Evolutionary conservation across 768 basidiomycete genomes (phyloP), one percentile per base, ranked within the genome.

Genomic region (Lyophyllum shimeji): DNA sequence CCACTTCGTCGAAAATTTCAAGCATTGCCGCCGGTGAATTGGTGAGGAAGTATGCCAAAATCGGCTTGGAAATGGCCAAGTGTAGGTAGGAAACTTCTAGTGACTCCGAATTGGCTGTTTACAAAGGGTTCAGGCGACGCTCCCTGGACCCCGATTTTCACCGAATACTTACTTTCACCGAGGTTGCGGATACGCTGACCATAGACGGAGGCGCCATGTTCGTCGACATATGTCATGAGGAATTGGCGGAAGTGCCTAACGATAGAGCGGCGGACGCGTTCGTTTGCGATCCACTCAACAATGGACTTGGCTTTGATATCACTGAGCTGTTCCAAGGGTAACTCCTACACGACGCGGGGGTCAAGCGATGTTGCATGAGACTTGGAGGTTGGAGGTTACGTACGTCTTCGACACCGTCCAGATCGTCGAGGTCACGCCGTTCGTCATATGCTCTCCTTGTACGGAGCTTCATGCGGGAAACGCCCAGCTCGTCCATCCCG

Each of bases 221-320:
- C 95, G 65, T 99, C 97, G 42, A 93, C 89, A 65, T 95, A 95
- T 11, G 93, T 96, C 84, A 95, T 91, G 53, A 99, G 76, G 74
- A 99, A 99, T 63, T 93, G 86, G 45, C 91, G 84, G 80, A 99
- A 98, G 71, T 98, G 93, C 60, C 88, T 85, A 63, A 90, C 82
- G 60, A 99, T 94, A 0, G 95, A 89, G 52, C 91, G 82, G 62
- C 90, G 85, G 61, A 98, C 96, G 40, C 91, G 85, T 55, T 95
- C 93, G 55, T 89, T 88, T 17, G 93, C 89, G 63, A 98, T 95
- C 97, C 97, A 99, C 71, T 98, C 97, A 21, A 90, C 89, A 54
- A 99, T 94, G 12, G 93, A 95, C 67, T 95, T 93, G 37, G 95
- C 93, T 68, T 98, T 98, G 77, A 99, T 95, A 67, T 99, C 97